A percentile compares a stretch with the other conserved stretches of the same genome.
Conservation (phyloP, 2,329 filamentous ascomycete genomes). For the Trichophyton schoenleinii region DNA sequence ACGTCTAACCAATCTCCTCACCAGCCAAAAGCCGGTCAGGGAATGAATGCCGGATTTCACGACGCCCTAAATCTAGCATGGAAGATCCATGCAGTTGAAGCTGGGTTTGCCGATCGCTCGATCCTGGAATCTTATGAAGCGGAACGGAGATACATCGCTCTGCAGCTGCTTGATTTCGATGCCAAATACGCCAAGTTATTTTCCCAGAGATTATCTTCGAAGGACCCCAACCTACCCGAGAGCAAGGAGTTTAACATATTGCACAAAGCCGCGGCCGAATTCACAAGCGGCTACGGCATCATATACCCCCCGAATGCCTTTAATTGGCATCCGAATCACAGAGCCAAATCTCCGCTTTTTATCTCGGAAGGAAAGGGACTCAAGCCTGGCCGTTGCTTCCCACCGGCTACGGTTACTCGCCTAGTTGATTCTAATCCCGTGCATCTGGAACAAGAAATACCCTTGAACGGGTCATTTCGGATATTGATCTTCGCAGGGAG, state of each 20-base stretch:
- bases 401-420: constrained; percentile 68
- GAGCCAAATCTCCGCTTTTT: constrained; percentile 58
- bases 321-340: constrained; percentile 68
- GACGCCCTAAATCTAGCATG: constrained; percentile 78
- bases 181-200: constrained; percentile 83
- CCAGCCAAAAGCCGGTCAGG: constrained; percentile 50
- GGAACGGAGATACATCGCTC: constrained; percentile 73
- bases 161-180: constrained; percentile 75
- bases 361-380: constrained; percentile 44
- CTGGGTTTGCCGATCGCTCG: constrained; percentile 61
- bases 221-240: constrained; percentile 50
- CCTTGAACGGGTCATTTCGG: constrained; percentile 76
- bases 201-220: constrained; percentile 46
- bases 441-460: constrained; percentile 79
- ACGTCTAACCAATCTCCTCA: neutral
- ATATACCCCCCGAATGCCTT: constrained; percentile 69
- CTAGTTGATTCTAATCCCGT: constrained; percentile 83
- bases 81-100: constrained; percentile 89
- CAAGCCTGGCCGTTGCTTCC: constrained; percentile 58
- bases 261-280: constrained; percentile 84
- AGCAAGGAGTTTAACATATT: constrained; percentile 66
- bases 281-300: constrained; percentile 85
- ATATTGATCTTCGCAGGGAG: constrained; percentile 76
- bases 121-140: constrained; percentile 75
- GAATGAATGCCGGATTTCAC: constrained; percentile 50